phyloP scores from a whole-genome alignment of 2,329 filamentous ascomycete genomes.

The Aphanocladium album region DNA sequence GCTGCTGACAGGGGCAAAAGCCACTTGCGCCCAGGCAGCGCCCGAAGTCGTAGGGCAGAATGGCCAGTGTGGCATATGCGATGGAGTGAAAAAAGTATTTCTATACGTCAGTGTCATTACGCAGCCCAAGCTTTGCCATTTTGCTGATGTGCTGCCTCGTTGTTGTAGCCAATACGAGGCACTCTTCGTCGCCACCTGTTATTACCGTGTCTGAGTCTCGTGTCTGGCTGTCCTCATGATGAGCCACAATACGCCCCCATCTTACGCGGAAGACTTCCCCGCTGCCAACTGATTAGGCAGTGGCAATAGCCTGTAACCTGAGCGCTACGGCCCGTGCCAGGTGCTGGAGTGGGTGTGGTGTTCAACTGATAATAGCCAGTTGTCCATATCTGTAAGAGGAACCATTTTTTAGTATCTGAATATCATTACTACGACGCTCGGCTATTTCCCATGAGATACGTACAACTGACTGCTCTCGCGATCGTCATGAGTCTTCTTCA shows the following conservation, averaged over 20 bases:
- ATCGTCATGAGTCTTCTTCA: not conserved
- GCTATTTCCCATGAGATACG: not conserved
- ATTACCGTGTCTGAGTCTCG: not conserved
- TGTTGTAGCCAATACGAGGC: not conserved
- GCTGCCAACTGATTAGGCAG: not conserved
- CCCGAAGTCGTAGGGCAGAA: not conserved
- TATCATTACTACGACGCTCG: not conserved
- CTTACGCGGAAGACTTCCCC: not conserved
- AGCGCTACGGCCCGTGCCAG: not conserved
- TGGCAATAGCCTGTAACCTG: not conserved
- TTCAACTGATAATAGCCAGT: not conserved
- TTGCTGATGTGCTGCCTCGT: not conserved
- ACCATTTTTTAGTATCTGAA: not conserved
- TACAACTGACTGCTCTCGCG: not conserved
- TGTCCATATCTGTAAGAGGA: not conserved
- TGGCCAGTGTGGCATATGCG: not conserved
- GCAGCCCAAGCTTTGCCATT: not conserved
- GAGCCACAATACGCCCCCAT: not conserved
- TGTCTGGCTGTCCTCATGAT: not conserved
- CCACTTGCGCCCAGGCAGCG: not conserved
- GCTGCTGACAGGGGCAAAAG: conserved; percentile 4
- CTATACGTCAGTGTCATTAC: not conserved
- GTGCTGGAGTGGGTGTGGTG: not conserved
- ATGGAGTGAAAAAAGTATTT: not conserved
- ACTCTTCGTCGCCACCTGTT: not conserved